These are phyloP conservation scores for Monilinia polystroma DNA, from an alignment of 2,329 filamentous ascomycete species.

Conservation along the genomic window DNA sequence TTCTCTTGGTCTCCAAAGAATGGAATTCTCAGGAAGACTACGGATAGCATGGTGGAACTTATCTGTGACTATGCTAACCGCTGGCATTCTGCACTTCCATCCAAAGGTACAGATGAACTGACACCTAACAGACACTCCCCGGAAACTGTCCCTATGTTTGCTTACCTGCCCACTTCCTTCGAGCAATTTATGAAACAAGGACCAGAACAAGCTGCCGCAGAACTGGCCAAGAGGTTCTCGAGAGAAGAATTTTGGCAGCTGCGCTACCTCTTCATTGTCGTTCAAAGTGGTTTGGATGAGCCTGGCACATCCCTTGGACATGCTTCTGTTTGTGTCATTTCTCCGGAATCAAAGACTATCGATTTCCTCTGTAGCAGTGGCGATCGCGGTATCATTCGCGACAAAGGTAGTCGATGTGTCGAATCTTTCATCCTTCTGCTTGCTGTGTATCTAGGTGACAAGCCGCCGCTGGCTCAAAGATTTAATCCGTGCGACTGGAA, in stretches of 20 bases:
- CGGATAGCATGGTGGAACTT: conserved; percentile 2
- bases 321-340: conserved; percentile 11
- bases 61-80: conserved; percentile 20
- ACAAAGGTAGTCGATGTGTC: not conserved
- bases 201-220: not conserved
- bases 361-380: conserved; percentile 14
- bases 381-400: conserved; percentile 1
- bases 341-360: conserved; percentile 20
- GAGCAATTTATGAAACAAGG: not conserved
- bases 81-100: conserved; percentile 12
- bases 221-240: not conserved
- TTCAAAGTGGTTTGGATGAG: not conserved
- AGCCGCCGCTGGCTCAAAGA: conserved; percentile 12
- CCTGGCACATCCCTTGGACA: not conserved
- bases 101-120: not conserved
- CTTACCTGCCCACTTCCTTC: not conserved
- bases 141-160: conserved; percentile 4
- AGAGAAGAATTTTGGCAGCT: conserved; percentile 16
- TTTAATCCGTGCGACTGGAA: conserved; percentile 18
- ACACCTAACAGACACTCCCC: conserved; percentile 9
- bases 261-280: conserved; percentile 5
- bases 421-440: conserved; percentile 3
- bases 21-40: not conserved
- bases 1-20: not conserved
- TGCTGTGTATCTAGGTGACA: not conserved